Evolutionary conservation across 345 rosid genomes (phyloP).

Genomic region (Laguncularia racemosa): DNA sequence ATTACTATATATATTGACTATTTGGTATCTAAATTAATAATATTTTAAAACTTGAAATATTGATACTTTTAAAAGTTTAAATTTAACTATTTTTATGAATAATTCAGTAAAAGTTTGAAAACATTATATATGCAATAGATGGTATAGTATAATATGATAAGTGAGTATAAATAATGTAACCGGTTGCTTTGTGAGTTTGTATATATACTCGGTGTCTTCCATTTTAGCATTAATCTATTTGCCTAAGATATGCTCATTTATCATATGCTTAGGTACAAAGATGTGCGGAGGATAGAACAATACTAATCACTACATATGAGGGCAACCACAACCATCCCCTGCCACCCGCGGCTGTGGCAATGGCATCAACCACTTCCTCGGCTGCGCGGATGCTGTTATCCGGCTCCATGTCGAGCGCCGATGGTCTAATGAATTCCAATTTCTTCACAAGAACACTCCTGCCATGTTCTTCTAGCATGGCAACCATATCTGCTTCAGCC

Average conservation of each 20-base stretch:
- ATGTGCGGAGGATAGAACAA: conserved; percentile 79
- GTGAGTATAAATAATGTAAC: too few species aligned
- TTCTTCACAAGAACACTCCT: conserved; percentile 66
- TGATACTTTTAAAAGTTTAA: too few species aligned
- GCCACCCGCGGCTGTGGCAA: conserved; percentile 86
- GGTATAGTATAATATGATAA: background rate
- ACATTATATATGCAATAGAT: too few species aligned
- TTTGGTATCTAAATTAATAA: too few species aligned
- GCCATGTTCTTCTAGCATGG: conserved; percentile 94
- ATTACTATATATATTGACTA: too few species aligned
- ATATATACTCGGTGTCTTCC: too few species aligned
- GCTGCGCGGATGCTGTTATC: conserved; percentile 81
- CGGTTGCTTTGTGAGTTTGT: background rate
- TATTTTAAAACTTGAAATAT: too few species aligned
- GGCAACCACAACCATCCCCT: conserved; percentile 94
- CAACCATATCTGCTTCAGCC: conserved; percentile 90
- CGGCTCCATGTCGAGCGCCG: conserved; percentile 77
- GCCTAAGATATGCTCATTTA: too few species aligned
- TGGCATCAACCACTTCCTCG: conserved; percentile 90
- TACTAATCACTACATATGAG: conserved; percentile 85
- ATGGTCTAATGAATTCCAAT: conserved; percentile 61
- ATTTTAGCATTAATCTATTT: too few species aligned
- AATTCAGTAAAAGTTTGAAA: too few species aligned
- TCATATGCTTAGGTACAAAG: conserved; percentile 58
- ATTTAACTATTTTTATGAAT: too few species aligned